These are phyloP conservation scores for Penicillium sp. DNA, from an alignment of 2,329 filamentous ascomycete species.

Conservation along the genomic window DNA sequence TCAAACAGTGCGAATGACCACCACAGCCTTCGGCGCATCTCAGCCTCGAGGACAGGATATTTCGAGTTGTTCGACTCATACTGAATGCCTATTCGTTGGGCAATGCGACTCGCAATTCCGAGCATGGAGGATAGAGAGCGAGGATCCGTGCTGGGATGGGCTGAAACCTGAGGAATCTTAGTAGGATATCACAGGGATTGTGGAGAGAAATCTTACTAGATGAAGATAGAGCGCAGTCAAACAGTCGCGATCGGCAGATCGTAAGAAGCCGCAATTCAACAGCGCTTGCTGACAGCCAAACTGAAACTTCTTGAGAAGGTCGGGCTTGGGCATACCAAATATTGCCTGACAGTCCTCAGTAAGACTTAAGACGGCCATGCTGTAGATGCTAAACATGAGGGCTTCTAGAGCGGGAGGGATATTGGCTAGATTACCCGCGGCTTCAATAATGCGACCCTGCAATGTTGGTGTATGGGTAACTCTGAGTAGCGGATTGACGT, in stretches of 20 bases:
- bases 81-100: constrained; percentile 69
- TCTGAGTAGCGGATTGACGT: constrained; percentile 69
- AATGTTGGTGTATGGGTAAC: constrained; percentile 67
- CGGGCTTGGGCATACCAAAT: constrained; percentile 41
- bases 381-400: constrained; percentile 70
- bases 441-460: constrained; percentile 65
- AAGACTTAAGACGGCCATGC: constrained; percentile 60
- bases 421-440: constrained; percentile 57
- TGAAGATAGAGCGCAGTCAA: constrained; percentile 58
- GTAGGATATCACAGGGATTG: constrained; percentile 33
- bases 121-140: constrained; percentile 61
- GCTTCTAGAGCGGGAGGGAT: constrained; percentile 62
- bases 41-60: constrained; percentile 59
- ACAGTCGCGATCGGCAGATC: constrained; percentile 45
- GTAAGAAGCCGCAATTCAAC: constrained; percentile 45
- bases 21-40: constrained; percentile 72
- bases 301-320: constrained; percentile 46
- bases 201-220: constrained; percentile 43
- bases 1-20: constrained; percentile 72
- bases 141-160: constrained; percentile 62
- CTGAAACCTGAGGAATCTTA: constrained; percentile 52
- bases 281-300: constrained; percentile 52
- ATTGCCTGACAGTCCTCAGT: constrained; percentile 52
- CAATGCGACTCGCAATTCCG: constrained; percentile 67
- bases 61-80: constrained; percentile 57